Evolutionary conservation across 306 rosid genomes (phyloP).

Genomic region (Castanospermum australe): DNA sequence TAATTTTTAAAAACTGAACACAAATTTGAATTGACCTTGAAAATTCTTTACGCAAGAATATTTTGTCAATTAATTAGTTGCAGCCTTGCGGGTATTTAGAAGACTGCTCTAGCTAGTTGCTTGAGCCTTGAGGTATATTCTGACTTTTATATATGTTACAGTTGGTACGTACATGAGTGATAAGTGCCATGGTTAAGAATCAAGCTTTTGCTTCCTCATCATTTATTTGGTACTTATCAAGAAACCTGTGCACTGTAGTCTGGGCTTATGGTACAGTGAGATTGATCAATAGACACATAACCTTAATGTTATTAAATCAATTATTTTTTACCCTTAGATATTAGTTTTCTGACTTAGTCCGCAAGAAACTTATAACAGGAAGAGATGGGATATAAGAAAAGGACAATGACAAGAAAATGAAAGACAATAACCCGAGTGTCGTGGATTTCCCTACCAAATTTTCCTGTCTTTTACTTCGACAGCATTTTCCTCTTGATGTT

Average conservation of each 20-base stretch:
- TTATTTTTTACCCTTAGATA: not conserved
- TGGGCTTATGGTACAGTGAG: not conserved
- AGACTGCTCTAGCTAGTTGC: not conserved
- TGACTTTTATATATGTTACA: not conserved
- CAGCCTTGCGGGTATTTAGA: not conserved
- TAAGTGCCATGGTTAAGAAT: not conserved
- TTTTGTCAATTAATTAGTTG: not conserved
- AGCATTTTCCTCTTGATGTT: not conserved
- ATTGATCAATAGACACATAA: not conserved
- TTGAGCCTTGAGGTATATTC: not conserved
- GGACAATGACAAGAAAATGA: constrained; percentile 27
- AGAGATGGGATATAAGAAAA: not conserved
- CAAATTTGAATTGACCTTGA: constrained; percentile 5
- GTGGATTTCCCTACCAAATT: constrained; percentile 13
- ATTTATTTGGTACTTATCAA: not conserved
- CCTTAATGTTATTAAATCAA: not conserved
- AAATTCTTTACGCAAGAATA: not conserved
- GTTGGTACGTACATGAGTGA: not conserved
- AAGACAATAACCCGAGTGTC: constrained; percentile 20
- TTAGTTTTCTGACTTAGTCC: constrained; percentile 8
- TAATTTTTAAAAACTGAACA: not conserved
- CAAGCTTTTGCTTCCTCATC: not conserved
- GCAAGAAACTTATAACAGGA: constrained; percentile 16
- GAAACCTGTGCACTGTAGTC: not conserved
- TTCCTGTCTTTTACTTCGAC: not conserved